phyloP scores from a whole-genome alignment of 192 early-diverging fungal genomes.

The Coemansia sp. region DNA sequence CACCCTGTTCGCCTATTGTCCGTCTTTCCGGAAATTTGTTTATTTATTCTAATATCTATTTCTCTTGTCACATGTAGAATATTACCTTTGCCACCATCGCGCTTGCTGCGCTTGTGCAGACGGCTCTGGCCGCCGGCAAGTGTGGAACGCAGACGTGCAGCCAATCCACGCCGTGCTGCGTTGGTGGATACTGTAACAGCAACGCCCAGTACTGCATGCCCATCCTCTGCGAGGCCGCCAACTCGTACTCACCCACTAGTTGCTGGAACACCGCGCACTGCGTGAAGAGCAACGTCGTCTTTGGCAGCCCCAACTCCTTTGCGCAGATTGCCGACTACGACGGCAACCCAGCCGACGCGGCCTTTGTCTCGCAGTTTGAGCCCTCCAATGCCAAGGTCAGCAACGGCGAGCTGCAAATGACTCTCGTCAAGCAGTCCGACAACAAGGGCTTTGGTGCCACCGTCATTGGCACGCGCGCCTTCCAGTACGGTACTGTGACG shows the following conservation, averaged over 20 bases:
- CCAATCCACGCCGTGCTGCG: constrained; percentile 44
- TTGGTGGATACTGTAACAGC: constrained; percentile 41
- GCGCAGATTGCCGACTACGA: constrained; percentile 43
- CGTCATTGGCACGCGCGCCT: constrained; percentile 54
- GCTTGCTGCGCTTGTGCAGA: constrained; percentile 35
- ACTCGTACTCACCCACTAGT: constrained; percentile 37
- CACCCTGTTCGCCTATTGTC: constrained; percentile 1
- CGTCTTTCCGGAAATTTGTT: neutral
- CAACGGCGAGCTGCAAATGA: constrained; percentile 45
- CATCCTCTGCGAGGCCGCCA: constrained; percentile 39
- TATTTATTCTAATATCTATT: neutral
- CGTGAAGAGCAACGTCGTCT: constrained; percentile 33
- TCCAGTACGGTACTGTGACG: constrained; percentile 58
- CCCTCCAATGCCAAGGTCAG: constrained; percentile 51
- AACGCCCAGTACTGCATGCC: constrained; percentile 41
- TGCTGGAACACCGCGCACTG: constrained; percentile 48
- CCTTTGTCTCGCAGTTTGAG: constrained; percentile 56
- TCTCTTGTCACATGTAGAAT: constrained; percentile 23
- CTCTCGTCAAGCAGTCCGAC: constrained; percentile 43
- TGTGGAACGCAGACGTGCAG: constrained; percentile 33
- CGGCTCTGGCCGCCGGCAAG: constrained; percentile 33
- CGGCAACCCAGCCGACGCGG: constrained; percentile 52
- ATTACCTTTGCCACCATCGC: constrained; percentile 34
- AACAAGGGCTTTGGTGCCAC: constrained; percentile 58
- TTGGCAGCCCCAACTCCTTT: constrained; percentile 28